Percentiles rank a stretch among this genome's conserved stretches.
Conservation (phyloP, 345 rosid genomes). For the Carallia brachiata region DNA sequence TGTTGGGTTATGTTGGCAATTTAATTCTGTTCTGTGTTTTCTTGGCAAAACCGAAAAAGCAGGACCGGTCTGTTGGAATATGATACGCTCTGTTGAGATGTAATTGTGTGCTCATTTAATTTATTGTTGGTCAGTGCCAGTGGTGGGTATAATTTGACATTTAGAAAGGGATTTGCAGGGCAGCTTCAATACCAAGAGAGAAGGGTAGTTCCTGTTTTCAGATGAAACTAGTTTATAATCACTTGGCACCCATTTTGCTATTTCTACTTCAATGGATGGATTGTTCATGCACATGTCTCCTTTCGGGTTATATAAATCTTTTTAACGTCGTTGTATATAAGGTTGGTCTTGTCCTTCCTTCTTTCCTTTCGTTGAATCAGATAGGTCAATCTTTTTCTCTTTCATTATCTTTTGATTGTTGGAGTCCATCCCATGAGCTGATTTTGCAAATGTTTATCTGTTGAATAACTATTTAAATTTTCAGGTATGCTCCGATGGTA, state of each 20-base stretch:
- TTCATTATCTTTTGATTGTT: neutral
- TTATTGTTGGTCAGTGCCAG: neutral
- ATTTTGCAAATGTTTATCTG: neutral
- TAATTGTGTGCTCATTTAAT: neutral
- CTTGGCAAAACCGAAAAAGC: neutral
- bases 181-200: conserved; percentile 27
- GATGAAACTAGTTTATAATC: conserved; percentile 30
- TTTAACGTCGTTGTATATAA: conserved; percentile 23
- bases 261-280: conserved; percentile 30
- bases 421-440: neutral
- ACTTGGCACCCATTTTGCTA: conserved; percentile 24
- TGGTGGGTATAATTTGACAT: conserved; percentile 1
- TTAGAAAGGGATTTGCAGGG: conserved; percentile 23
- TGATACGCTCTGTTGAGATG: neutral
- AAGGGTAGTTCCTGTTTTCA: conserved; percentile 29
- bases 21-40: conserved; percentile 3
- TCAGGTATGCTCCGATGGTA: conserved; percentile 30
- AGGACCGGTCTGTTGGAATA: no score
- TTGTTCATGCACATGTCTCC: conserved; percentile 22
- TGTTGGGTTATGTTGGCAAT: neutral
- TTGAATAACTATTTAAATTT: neutral
- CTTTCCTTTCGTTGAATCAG: neutral
- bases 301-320: conserved; percentile 18
- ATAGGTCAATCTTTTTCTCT: neutral
- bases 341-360: conserved; percentile 9